Evolutionary conservation across 192 early-diverging fungal species (phyloP), one percentile per base, ranked within the genome.

Genomic region (Glomus cerebriforme): DNA sequence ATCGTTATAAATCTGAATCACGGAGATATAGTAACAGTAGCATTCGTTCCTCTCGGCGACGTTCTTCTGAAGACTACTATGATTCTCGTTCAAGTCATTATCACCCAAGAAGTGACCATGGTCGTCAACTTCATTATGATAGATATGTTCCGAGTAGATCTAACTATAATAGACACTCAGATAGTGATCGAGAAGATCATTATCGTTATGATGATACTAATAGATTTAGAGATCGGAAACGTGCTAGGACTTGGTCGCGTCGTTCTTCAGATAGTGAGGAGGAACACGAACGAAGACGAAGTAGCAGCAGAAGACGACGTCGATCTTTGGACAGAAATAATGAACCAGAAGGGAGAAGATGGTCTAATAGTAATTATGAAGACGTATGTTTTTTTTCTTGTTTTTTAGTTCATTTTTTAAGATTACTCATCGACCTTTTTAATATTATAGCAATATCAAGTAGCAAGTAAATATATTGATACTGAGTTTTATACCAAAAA

Each of bases 401-500:
- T 73, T 19, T 63, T 15, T 10, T 70, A 39, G 17, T 43, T 13
- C 19, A 64, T 69, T 7, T 70, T 65, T 19, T 13, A n/a, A 37
- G 32, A 17, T 35, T 5, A 39, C 19, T 43, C 4, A 77, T 77
- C 31, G 8, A 0, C 10, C 29, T 32, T 37, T 73, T 39, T 49
- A 34, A 37, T 67, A 75, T 72, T 29, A 24, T 80, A 85, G 84
- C 82, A 76, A 7, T 85, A 83, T 68, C 24, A 73, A 10, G 77
- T 80, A 47, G 84, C 82, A 26, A 80, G 80, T 27, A 75, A 73
- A 34, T 83, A 83, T 43, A 83, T 85, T 47, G 84, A 85, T 66
- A 83, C 84, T 7, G 84, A 85, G 45, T 85, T 85, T 49, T 85
- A 79, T 59, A 77, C 80, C 2, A 81, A 69, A 13, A 85, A 85